Percentiles rank a stretch among this genome's conserved stretches.
Conservation (phyloP, 169 alveolate species). For the Cryptosporidium felis region DNA sequence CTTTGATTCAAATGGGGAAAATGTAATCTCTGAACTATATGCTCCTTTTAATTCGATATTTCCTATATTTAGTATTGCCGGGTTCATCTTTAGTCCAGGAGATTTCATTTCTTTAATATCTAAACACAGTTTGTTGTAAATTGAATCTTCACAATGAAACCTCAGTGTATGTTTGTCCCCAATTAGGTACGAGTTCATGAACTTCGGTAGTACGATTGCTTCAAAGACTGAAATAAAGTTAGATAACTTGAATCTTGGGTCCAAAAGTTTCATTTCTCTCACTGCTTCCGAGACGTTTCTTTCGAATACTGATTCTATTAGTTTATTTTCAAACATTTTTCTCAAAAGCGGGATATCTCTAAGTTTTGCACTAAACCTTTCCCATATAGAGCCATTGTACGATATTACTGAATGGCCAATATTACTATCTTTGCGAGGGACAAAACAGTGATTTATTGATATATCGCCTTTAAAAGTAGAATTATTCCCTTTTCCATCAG, state of each 20-base stretch:
- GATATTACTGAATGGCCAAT: constrained; percentile 75
- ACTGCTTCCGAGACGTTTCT: constrained; percentile 86
- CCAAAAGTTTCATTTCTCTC: constrained; percentile 86
- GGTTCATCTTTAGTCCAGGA: constrained; percentile 82
- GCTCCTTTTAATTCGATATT: constrained; percentile 86
- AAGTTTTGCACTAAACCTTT: constrained; percentile 84
- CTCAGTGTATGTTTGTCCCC: constrained; percentile 84
- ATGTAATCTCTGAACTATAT: constrained; percentile 17
- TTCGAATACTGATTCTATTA: constrained; percentile 83
- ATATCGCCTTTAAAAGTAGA: not conserved
- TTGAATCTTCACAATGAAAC: constrained; percentile 85
- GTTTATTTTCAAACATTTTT: constrained; percentile 85
- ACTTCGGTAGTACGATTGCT: constrained; percentile 85
- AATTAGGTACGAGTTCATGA: constrained; percentile 82
- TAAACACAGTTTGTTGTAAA: constrained; percentile 82
- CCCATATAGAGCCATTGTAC: constrained; percentile 84
- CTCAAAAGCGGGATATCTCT: constrained; percentile 89
- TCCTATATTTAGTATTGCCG: constrained; percentile 82
- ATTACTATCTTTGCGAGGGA: not conserved
- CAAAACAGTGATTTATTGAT: not conserved
- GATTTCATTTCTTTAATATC: constrained; percentile 82
- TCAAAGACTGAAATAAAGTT: constrained; percentile 85
- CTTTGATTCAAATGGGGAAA: not conserved
- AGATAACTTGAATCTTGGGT: constrained; percentile 84
- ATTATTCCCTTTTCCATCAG: not conserved